Evolutionary conservation across 2,329 filamentous ascomycete genomes (phyloP).

Genomic region (Juglanconis sp.): DNA sequence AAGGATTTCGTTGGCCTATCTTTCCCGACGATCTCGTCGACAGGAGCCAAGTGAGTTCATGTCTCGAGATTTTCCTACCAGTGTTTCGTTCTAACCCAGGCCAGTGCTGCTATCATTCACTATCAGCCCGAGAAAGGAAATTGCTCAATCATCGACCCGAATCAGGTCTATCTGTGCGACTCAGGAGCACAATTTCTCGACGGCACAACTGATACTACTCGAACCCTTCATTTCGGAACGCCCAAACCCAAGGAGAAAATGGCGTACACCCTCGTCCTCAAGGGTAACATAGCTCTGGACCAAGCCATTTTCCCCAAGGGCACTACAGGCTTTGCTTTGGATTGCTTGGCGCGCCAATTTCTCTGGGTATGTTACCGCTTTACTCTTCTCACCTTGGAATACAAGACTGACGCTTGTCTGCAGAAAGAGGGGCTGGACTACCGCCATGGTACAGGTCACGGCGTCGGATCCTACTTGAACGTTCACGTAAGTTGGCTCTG

Average conservation of each 20-base stretch:
- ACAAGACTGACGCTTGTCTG: slow-evolving; percentile 21
- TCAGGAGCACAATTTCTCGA: slow-evolving; percentile 96
- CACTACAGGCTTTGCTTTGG: slow-evolving; percentile 88
- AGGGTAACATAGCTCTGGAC: slow-evolving; percentile 89
- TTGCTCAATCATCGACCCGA: slow-evolving; percentile 80
- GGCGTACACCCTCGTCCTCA: slow-evolving; percentile 90
- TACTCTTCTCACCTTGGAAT: background rate
- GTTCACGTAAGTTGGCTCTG: slow-evolving; percentile 56
- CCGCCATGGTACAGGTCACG: slow-evolving; percentile 92
- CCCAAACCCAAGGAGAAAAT: slow-evolving; percentile 81
- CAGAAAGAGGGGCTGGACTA: slow-evolving; percentile 82
- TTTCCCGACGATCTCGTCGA: slow-evolving; percentile 94
- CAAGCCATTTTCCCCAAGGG: slow-evolving; percentile 88
- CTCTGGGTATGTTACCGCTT: slow-evolving; percentile 66
- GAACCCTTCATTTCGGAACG: slow-evolving; percentile 86
- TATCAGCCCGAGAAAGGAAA: slow-evolving; percentile 83
- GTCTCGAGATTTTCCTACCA: background rate
- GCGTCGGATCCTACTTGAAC: slow-evolving; percentile 91
- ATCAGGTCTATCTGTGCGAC: slow-evolving; percentile 88
- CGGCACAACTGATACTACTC: slow-evolving; percentile 92
- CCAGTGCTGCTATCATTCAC: slow-evolving; percentile 92
- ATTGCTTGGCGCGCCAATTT: slow-evolving; percentile 82
- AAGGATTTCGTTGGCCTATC: slow-evolving; percentile 84
- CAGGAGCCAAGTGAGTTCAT: slow-evolving; percentile 64
- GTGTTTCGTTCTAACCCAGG: background rate